Base-by-base conservation (phyloP, 768 basidiomycete species). In the Collybia sordida region DNA sequence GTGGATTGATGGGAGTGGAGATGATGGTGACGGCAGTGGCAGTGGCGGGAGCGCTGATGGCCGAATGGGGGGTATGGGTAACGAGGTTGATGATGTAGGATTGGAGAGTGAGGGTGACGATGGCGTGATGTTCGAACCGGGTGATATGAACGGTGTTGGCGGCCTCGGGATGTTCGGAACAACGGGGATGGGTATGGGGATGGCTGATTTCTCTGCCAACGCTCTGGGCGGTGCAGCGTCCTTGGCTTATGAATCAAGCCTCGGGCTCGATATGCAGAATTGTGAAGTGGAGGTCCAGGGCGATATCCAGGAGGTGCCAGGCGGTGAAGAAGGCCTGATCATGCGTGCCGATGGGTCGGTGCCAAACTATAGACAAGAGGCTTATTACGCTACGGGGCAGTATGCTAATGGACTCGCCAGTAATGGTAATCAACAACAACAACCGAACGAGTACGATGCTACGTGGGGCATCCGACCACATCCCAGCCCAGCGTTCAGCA, bases 241-340 rank as follows among this genome's bases (percentile, higher is more conserved):
- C 3, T 1, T 55, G 25, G 12, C 43, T 28, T 63, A 61, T 22
- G 43, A 12, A 4, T 7, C 9, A 14, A 11, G 38, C 7, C 41
- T 52, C 21, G 63, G 72, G 24, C 69, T 76, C 24, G 73, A 82
- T 61, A 73, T 82, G 51, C 71, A 71, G 53, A 77, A 79, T 68
- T 85, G 79, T 55, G 81, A 82, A 62, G 74, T 84, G 25, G 85
- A 85, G 68, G 75, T 86, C 25, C 69, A 67, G 19, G 83, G 81
- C 3, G 72, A 72, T 39, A 67, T 81, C 51, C 72, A 73, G 21
- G 80, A 81, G 34, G 73, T 81, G 28, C 70, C 72, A 22, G 77
- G 78, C 27, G 80, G 80, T 54, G 80, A 81, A 61, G 80, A 82
- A 53, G 82, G 80, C 15, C 66, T 80, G 18, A 69, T 81, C 22